Conservation (phyloP, 305 asterid genomes). For the Fraxinus latifolia region DNA sequence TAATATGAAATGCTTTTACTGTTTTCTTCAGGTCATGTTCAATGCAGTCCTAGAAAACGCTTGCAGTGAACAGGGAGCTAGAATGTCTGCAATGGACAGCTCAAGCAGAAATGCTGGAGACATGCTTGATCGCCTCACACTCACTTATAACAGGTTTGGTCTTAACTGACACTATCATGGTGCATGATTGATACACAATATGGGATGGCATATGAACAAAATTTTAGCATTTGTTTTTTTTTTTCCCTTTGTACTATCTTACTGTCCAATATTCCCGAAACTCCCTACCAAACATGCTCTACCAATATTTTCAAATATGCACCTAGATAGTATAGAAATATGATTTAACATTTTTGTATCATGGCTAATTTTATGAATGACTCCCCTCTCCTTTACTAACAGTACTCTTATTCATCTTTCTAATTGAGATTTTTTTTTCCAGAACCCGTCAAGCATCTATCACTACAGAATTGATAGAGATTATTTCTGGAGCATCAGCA, state of each 20-base stretch:
- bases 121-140: conserved; percentile 96
- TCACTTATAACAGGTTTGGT: conserved; percentile 84
- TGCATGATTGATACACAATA: not conserved
- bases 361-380: not conserved
- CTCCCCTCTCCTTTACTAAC: not conserved
- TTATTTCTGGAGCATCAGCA: conserved; percentile 97
- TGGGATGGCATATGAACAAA: not conserved
- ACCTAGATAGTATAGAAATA: not conserved
- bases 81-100: conserved; percentile 99
- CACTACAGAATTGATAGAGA: conserved; percentile 88
- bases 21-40: conserved; percentile 68
- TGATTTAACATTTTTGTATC: not conserved
- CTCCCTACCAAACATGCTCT: not conserved
- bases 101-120: conserved; percentile 98
- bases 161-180: conserved; percentile 12
- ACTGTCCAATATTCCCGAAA: not conserved
- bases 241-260: not conserved
- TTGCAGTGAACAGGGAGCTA: conserved; percentile 98
- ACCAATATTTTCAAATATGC: not conserved
- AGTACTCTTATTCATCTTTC: not conserved
- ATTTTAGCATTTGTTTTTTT: not conserved
- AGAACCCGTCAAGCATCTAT: conserved; percentile 98
- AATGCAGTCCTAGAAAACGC: conserved; percentile 89
- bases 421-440: conserved; percentile 8
- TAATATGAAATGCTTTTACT: not conserved